phyloP scores from a whole-genome alignment of 2,329 filamentous ascomycete genomes.

The Camillea tinctor region DNA sequence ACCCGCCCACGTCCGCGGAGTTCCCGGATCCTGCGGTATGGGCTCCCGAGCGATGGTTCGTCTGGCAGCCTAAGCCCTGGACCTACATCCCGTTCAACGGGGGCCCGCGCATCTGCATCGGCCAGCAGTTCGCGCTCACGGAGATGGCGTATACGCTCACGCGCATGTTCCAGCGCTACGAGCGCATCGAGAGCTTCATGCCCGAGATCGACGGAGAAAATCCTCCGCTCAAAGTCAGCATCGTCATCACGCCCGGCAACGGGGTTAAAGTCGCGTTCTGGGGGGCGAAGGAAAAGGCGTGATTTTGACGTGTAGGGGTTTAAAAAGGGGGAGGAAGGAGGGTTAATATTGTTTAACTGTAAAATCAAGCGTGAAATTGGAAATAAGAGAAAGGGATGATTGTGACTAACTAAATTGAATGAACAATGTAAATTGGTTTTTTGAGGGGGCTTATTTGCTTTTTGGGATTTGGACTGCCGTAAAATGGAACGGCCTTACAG shows the following conservation, averaged over 20 bases:
- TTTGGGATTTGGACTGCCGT: too few species aligned
- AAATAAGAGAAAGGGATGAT: too few species aligned
- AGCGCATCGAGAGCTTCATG: conserved; percentile 60
- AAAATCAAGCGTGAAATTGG: too few species aligned
- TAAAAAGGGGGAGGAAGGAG: too few species aligned
- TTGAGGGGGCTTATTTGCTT: too few species aligned
- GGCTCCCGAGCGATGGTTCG: conserved; percentile 65
- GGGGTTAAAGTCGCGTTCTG: conserved; percentile 59
- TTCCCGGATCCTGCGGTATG: conserved; percentile 51
- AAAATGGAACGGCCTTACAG: too few species aligned
- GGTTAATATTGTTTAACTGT: too few species aligned
- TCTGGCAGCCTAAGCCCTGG: conserved; percentile 65
- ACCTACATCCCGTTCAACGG: conserved; percentile 76
- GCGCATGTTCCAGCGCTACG: conserved; percentile 70
- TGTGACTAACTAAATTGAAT: too few species aligned
- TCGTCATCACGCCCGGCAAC: conserved; percentile 58
- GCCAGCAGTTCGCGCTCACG: conserved; percentile 78
- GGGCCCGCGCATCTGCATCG: conserved; percentile 71
- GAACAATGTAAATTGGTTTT: too few species aligned
- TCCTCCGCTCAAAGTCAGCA: conserved; percentile 56
- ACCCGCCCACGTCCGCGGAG: conserved; percentile 48
- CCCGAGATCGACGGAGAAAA: conserved; percentile 50
- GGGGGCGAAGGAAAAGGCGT: conserved; percentile 37
- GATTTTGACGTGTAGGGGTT: neutral
- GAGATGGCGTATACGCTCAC: conserved; percentile 74